Base-by-base conservation (phyloP, 495 filamentous ascomycete genomes). In the Trichoderma gamsii region DNA sequence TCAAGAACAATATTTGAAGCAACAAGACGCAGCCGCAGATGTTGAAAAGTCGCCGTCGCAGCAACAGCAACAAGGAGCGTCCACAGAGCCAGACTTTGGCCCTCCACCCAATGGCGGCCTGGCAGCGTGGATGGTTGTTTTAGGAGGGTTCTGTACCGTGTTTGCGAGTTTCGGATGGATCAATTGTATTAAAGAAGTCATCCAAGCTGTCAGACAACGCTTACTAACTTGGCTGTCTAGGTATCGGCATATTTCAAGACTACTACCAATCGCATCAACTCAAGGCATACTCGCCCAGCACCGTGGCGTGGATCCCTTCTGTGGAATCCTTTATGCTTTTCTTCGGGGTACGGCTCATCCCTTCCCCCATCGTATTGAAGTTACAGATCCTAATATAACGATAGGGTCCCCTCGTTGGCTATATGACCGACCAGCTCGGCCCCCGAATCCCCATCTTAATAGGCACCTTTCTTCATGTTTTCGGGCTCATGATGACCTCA, bases 401-500 rank as follows among this genome's bases (percentile, higher is more conserved):
- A 67, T 35, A 49, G 18, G 41, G 41, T 43, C 41, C 41, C 41
- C 6, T 43, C 12, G 41, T 49, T 49, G 46, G 46, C 5, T 18
- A 16, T 18, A 16, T 49, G 16, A 16, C 11, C 5, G 46, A 49
- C 46, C 11, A 49, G 12, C n/a, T 16, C 46, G 46, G 46, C 5
- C 46, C 46, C 12, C 46, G 46, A 5, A 16, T 13, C 4, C 46
- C 16, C 46, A 5, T 49, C 46, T 16, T 49, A 13, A 4, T 13
- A 49, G 89, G 89, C 27, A 83, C 84, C 1, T 73, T 90, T 23
- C 70, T 88, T 44, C 87, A 91, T 70, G 79, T 88, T 66, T 88
- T 91, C 69, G 89, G 89, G 6, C 73, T 92, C 11, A 91, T 92
- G 88, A 89, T 92, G 87, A 83, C 89, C 7, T 85, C 82, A n/a